Evolutionary conservation across 139 green algal genomes (phyloP).

Genomic region (Pseudopediastrum boryanum): DNA sequence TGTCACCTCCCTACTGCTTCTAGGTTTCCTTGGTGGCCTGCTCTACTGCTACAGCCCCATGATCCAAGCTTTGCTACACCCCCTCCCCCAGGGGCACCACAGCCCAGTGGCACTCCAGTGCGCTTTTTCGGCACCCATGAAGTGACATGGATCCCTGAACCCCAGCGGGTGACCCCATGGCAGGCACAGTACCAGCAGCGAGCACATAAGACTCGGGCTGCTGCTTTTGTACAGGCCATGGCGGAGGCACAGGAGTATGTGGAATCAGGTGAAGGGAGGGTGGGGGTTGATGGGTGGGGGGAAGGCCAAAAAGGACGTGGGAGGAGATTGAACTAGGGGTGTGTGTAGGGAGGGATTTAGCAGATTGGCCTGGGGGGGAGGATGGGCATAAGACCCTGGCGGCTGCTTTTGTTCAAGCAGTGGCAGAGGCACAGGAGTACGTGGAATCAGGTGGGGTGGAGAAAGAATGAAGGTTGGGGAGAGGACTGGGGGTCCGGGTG

Average conservation of each 20-base stretch:
- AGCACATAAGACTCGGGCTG: slow-evolving; percentile 17
- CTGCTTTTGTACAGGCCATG: slow-evolving; percentile 10
- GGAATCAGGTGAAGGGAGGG: slow-evolving; percentile 2
- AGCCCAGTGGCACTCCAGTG: not conserved
- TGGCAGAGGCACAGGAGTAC: slow-evolving; percentile 6
- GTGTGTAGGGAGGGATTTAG: too few relatives aligned
- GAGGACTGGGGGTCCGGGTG: too few relatives aligned
- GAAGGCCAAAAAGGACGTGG: not conserved
- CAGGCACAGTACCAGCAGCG: not conserved
- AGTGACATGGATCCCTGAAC: not conserved
- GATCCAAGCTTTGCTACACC: not conserved
- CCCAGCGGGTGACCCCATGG: slow-evolving; percentile 4
- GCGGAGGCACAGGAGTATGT: not conserved
- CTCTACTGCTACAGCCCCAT: not conserved
- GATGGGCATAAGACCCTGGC: slow-evolving; percentile 34
- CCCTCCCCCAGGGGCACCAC: not conserved
- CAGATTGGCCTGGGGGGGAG: too few relatives aligned
- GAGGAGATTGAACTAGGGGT: too few relatives aligned
- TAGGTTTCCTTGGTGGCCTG: slow-evolving; percentile 35
- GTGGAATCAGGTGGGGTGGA: slow-evolving; percentile 12
- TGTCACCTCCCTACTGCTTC: too few relatives aligned
- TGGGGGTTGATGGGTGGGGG: too few relatives aligned
- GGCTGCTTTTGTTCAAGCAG: slow-evolving; percentile 8
- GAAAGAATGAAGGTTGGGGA: too few relatives aligned
- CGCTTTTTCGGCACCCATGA: slow-evolving; percentile 29